Conservation (phyloP, 2,329 filamentous ascomycete genomes). For the Pezicula carpinea region DNA sequence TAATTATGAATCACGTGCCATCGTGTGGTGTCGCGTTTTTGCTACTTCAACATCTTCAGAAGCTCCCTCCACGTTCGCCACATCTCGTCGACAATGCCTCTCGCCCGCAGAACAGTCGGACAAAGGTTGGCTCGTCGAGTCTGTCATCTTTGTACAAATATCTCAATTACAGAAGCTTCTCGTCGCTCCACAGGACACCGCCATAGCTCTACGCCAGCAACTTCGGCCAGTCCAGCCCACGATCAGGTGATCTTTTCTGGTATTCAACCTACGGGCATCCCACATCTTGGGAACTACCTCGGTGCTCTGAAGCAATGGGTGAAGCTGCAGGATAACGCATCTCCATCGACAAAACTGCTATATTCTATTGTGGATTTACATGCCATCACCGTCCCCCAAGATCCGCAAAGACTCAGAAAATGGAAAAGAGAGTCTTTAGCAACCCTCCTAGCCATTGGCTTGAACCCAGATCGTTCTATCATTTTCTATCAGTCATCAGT, state of each 20-base stretch:
- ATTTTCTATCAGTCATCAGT: conserved; percentile 82
- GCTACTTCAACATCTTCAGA: neutral
- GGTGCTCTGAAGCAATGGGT: conserved; percentile 88
- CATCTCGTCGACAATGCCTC: neutral
- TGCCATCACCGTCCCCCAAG: conserved; percentile 77
- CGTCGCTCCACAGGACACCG: too few relatives aligned
- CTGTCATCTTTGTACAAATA: too few relatives aligned
- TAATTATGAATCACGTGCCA: conserved; percentile 17
- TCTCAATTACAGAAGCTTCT: too few relatives aligned
- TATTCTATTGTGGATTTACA: conserved; percentile 93
- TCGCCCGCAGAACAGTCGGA: neutral
- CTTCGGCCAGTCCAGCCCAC: conserved; percentile 1
- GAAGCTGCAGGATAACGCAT: conserved; percentile 63
- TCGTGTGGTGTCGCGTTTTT: conserved; percentile 13
- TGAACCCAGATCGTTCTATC: conserved; percentile 70
- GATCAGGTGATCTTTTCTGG: conserved; percentile 76
- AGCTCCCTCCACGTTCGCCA: neutral
- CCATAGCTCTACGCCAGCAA: neutral
- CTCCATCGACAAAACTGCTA: conserved; percentile 56
- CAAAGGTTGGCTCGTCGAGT: too few relatives aligned
- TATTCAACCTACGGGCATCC: conserved; percentile 92
- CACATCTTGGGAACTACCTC: conserved; percentile 92
- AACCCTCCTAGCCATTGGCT: conserved; percentile 74
- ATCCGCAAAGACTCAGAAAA: conserved; percentile 53
- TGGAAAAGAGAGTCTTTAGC: conserved; percentile 74